Evolutionary conservation across 345 rosid genomes (phyloP), one percentile per base, ranked within the genome.

Genomic region (Citropsis articulata): DNA sequence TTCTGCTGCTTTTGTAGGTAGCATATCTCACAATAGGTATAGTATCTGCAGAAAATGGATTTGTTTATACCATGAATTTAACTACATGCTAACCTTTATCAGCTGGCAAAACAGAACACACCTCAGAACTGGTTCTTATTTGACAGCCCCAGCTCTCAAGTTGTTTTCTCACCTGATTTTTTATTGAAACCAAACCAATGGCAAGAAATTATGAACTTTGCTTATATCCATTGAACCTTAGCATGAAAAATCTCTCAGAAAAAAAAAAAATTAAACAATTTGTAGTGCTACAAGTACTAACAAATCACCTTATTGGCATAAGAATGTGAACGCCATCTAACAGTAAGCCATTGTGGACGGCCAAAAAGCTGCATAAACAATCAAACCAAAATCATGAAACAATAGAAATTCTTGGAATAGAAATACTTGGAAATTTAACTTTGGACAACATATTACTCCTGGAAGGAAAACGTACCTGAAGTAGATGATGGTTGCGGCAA

Each of bases 271-370:
- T 3, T 13, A 25, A 69, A 45, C 3, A 42, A 30, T 30, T 30
- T 55, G 25, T 9, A 5, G 77, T 4, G 36, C 6, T 56, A 18
- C 16, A 73, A 2, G 25, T 59, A 75, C 63, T 60, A 53, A 71
- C 45, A 57, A 60, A 24, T 33, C 66, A 91, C 98, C 94, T 91
- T 92, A 35, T 87, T 82, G 45, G 92, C 90, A 73, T 91, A 95
- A 59, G 83, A 57, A 81, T 87, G 96, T 0, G 98, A 95, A 72
- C 93, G 88, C 72, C 87, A 30, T 66, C 78, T 82, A 57, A 95
- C 94, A 25, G 96, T 93, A 45, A 95, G 91, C 99, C 97, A 95
- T 66, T 91, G 98, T 40, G 98, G 99, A 33, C 94, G 90, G 53
- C 98, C 97, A 81, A 91, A 86, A 73, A 93, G 84, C 99, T 95